Evolutionary conservation across 345 rosid species (phyloP), one percentile per base, ranked within the genome.

Genomic region (Hibiscus tridactylites): DNA sequence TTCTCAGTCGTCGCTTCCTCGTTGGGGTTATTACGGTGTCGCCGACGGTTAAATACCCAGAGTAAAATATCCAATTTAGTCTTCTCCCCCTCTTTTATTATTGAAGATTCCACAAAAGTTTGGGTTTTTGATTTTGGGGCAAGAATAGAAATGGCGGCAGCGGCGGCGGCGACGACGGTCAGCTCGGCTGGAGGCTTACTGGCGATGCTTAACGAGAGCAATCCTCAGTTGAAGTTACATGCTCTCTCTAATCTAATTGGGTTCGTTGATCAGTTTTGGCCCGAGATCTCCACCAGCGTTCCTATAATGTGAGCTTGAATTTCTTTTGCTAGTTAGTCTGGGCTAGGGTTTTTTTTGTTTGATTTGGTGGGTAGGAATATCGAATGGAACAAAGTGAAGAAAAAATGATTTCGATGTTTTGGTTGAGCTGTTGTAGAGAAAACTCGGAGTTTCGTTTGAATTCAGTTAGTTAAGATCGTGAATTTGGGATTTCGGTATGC

Each of bases 261-360:
- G 80, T 88, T 83, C 56, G 98, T 96, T 10, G 97, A 96, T 78
- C 92, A 70, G 68, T 91, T 88, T 84, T 96, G 99, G 98, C 99
- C 98, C 0, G 99, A 96, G 93, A 96, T 96, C 85, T 96, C 99
- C 57, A 96, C 99, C 52, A 92, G 96, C 81, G 96, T 96, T 21
- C 94, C 99, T 21, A 85, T 91, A 57, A 92, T 96, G 99, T 96
- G 87, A 47, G 24, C 42, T 35, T 28, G 1, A 24, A 10, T 44
- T 24, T 44, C 57, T 59, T 62, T 9, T 10, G 71, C 75, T 29
- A 53, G 16, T 58, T 65, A 15, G 57, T 59, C 33, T 6, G 35
- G 57, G 60, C 26, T 72, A 65, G 61, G 59, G 76, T 73, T 67
- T 73, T 6, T 61, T 24, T 33, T 37, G 65, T 44, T 73, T 66